Evolutionary conservation across 2,329 filamentous ascomycete genomes (phyloP).

Genomic region (Sporothrix dimorphospora): DNA sequence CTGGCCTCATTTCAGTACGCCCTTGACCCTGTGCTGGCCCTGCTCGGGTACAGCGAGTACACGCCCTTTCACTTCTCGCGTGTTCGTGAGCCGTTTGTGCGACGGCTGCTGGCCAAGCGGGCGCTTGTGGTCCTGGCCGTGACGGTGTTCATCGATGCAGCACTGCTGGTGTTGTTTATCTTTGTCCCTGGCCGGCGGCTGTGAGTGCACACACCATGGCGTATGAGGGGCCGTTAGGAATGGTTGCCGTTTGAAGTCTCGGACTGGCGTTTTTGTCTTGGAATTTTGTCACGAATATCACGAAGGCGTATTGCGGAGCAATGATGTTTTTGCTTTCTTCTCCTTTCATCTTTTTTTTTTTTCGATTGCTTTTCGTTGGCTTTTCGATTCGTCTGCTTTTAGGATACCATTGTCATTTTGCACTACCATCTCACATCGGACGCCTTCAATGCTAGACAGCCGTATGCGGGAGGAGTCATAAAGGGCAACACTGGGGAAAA

Average conservation of each 20-base stretch:
- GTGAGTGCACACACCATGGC: constrained; percentile 45
- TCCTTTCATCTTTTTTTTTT: constrained; percentile 17
- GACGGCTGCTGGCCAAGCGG: constrained; percentile 80
- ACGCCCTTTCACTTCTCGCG: constrained; percentile 90
- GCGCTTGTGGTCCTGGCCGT: constrained; percentile 78
- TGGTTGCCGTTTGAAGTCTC: not conserved
- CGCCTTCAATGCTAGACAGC: not conserved
- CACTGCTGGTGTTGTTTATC: constrained; percentile 87
- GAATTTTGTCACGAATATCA: constrained; percentile 18
- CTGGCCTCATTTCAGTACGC: constrained; percentile 93
- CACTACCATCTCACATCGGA: not conserved
- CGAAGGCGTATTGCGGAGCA: constrained; percentile 16
- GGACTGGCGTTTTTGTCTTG: constrained; percentile 3
- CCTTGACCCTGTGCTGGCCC: constrained; percentile 85
- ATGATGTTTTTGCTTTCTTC: not conserved
- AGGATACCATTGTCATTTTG: constrained; percentile 31
- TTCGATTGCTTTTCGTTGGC: constrained; percentile 16
- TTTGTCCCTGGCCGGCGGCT: constrained; percentile 88
- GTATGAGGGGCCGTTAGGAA: not conserved
- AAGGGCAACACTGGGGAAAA: not conserved
- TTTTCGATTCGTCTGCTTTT: constrained; percentile 26
- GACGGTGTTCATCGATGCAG: constrained; percentile 75
- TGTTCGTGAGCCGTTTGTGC: constrained; percentile 89
- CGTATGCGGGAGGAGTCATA: not conserved
- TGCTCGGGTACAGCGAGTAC: constrained; percentile 92